Evolutionary conservation across 2,329 filamentous ascomycete species (phyloP), one percentile per base, ranked within the genome.

Genomic region (Xylariaceae sp.): DNA sequence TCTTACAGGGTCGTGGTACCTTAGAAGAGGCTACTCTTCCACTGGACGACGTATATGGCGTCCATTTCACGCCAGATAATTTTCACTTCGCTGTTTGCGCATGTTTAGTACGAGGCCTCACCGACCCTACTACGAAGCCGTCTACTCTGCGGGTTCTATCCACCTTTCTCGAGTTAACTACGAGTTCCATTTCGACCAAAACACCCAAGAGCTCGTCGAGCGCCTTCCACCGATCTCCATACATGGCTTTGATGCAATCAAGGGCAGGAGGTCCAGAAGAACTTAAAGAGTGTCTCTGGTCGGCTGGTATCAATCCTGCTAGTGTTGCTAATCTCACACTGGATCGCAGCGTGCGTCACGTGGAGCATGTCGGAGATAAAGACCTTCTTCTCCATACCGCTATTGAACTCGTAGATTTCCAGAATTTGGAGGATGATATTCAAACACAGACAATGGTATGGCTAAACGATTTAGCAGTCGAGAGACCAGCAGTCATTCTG

Each of bases 71-170:
- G 26, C 67, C 73, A 5, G 83, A 88, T 13, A 85, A 80, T 55
- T 89, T 89, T 66, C 85, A 88, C 64, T 85, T 84, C 60, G 85
- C 86, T 0, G 79, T 87, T 1, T 86, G 82, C 61, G 84, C 84
- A 13, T 85, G 82, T 58, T 73, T 89, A 3, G 80, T 84, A 3
- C 80, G 86, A 35, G 86, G 85, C 1, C 75, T 88, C 11, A 84
- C 83, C 0, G 85, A 88, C 58, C 80, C 81, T 1, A 75, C 79
- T 32, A 88, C 85, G 7, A 82, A 81, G 60, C 67, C 77, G 9
- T 81, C 80, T 11, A 79, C 84, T 2, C 77, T 87, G 43, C 77
- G 82, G 16, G 82, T 87, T 3, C 68, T 89, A 6, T 81, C 82
- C 1, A 82, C 83, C 0, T 86, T 88, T 56, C 68, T 88, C 1